Percentiles rank a stretch among this genome's conserved stretches.
phyloP scores from a whole-genome alignment of 805 yeast genomes.

The Candida tibetensis region DNA sequence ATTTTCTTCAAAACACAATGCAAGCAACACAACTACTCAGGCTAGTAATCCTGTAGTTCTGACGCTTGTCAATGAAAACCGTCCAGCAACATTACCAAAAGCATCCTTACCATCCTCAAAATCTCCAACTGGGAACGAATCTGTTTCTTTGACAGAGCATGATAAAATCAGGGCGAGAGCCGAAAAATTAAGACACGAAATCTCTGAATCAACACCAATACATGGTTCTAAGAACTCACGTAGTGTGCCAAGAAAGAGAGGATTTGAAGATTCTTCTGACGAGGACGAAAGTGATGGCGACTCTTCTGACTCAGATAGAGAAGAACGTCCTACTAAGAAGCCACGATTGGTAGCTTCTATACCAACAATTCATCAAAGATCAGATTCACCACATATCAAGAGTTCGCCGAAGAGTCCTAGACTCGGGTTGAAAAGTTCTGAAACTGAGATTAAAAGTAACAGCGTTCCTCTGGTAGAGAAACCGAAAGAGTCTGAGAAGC shows the following conservation, averaged over 20 bases:
- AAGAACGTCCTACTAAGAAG: constrained; percentile 13
- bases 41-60: no score
- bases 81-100: no score
- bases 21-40: no score
- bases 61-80: no score
- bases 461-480: not conserved
- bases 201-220: not conserved
- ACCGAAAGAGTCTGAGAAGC: not conserved
- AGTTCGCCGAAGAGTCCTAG: constrained; percentile 1
- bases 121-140: no score
- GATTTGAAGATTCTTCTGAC: constrained; percentile 14
- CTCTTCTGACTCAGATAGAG: constrained; percentile 17
- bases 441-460: not conserved
- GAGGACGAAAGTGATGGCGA: constrained; percentile 18
- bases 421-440: not conserved
- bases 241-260: constrained; percentile 11
- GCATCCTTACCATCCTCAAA: no score
- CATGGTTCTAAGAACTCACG: no score
- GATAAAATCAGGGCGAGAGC: constrained; percentile 11
- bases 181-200: constrained; percentile 6
- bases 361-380: constrained; percentile 6
- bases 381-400: constrained; percentile 7
- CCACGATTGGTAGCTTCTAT: constrained; percentile 18
- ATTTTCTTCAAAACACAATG: no score
- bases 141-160: constrained; percentile 9